Evolutionary conservation across 2,329 filamentous ascomycete genomes (phyloP).

Genomic region (Apiospora kogelbergensis): DNA sequence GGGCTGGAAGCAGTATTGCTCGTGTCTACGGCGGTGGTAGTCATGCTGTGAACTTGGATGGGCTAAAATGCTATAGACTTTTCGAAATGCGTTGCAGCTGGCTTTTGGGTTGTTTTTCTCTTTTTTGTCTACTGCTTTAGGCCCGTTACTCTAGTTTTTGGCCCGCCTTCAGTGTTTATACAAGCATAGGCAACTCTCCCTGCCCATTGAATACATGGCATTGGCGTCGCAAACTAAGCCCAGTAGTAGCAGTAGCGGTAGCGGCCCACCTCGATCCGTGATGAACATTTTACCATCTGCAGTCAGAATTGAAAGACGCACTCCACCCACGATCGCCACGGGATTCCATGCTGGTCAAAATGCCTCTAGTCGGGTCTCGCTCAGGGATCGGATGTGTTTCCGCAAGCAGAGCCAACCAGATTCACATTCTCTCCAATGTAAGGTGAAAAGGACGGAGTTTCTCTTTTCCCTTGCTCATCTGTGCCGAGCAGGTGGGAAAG

Average conservation of each 20-base stretch:
- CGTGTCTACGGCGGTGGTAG: background rate
- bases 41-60: background rate
- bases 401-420: no score
- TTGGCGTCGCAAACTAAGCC: background rate
- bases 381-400: no score
- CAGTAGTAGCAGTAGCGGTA: background rate
- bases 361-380: no score
- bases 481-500: background rate
- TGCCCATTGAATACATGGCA: background rate
- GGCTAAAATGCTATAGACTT: background rate
- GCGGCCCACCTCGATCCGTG: slow-evolving; percentile 1
- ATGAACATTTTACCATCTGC: background rate
- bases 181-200: background rate
- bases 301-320: background rate
- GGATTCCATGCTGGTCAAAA: background rate
- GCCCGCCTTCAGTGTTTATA: background rate
- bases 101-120: background rate
- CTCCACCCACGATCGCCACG: background rate
- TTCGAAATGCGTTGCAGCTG: background rate
- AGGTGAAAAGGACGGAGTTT: background rate
- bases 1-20: background rate
- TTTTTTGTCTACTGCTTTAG: background rate
- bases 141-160: background rate
- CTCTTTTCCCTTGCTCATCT: background rate
- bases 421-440: no score